Base-by-base conservation (phyloP, 106 monocot species). In the Acanthochlamys bracteata region DNA sequence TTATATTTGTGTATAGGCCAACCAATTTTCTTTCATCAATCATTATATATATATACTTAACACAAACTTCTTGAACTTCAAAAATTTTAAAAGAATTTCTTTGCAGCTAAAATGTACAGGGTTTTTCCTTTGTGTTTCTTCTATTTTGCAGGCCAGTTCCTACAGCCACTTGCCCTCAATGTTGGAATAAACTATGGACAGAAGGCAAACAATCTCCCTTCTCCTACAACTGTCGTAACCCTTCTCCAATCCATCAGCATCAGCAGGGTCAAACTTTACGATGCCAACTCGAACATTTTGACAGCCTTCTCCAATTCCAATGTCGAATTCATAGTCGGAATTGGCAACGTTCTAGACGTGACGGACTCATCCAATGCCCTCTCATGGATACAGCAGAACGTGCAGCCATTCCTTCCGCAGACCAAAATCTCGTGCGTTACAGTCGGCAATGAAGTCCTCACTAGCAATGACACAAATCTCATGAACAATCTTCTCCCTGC, bases 181-280 rank as follows among this genome's bases (percentile, higher is more conserved):
- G 25, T 86, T 0, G 82, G 86, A 22, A 86, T 86, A 39, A 86
- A 86, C 22, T 86, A 86, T 16, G 86, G 86, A 3, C 86, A 86
- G 47, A 67, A 79, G 6, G 86, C 82, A 33, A 74, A 86, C 64
- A 71, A 86, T 52, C 79, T 86, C 13, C 86, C 79, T 1, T 21
- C 73, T 47, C 86, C 75, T 6, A 7, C 71, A 42, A 75, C 60
- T 33, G 86, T 86, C 25, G 63, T 59, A 27, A 19, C 24, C 15
- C 73, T 86, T 51, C 76, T 86, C 55, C 82, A 79, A 54, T 86
- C 82, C 49, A 42, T 82, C 42, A 73, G 55, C 51, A 69, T 86
- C 41, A 76, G 24, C 65, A 73, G 49, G 40, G 74, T 86, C 11
- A 86, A 86, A 71, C 76, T 86, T 20, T 86, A 82, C 20, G 86